Conservation (phyloP, 139 green algal species). For the Gonium pectorale region DNA sequence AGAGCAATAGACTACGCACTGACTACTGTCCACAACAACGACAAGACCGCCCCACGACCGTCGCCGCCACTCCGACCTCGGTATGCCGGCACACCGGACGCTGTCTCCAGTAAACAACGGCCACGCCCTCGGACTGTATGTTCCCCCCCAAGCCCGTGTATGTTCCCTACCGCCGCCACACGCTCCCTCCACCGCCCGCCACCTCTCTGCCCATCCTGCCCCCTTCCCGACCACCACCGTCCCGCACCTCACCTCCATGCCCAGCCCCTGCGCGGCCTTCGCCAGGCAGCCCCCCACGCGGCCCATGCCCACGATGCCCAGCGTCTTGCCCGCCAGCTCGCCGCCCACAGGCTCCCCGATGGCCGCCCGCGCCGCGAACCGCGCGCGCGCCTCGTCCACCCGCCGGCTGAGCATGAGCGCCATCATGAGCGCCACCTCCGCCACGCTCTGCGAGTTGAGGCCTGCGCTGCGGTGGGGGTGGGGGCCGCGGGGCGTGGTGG, state of each 20-base stretch:
- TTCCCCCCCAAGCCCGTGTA: no score
- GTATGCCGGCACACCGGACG: no score
- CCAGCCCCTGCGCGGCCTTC: constrained; percentile 49
- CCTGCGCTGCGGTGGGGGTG: constrained; percentile 20
- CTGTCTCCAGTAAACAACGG: no score
- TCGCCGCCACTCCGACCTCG: no score
- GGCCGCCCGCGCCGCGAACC: constrained; percentile 30
- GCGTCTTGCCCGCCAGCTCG: constrained; percentile 61
- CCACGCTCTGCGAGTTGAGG: constrained; percentile 49
- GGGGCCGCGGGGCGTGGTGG: no score
- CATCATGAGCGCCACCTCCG: constrained; percentile 65
- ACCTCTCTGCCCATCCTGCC: no score
- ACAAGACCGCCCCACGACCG: no score
- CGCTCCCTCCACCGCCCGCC: no score
- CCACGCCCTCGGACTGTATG: no score
- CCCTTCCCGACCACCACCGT: not conserved
- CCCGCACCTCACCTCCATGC: constrained; percentile 57
- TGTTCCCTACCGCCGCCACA: no score
- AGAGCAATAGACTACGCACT: no score
- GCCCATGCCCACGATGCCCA: constrained; percentile 71
- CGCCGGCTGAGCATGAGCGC: constrained; percentile 69
- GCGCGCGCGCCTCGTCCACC: constrained; percentile 47
- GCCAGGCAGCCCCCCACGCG: constrained; percentile 55
- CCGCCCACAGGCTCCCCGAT: constrained; percentile 60
- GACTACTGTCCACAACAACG: no score